These are phyloP conservation scores for Achaetomiella virescens DNA, from an alignment of 495 filamentous ascomycete species.

Conservation along the genomic window DNA sequence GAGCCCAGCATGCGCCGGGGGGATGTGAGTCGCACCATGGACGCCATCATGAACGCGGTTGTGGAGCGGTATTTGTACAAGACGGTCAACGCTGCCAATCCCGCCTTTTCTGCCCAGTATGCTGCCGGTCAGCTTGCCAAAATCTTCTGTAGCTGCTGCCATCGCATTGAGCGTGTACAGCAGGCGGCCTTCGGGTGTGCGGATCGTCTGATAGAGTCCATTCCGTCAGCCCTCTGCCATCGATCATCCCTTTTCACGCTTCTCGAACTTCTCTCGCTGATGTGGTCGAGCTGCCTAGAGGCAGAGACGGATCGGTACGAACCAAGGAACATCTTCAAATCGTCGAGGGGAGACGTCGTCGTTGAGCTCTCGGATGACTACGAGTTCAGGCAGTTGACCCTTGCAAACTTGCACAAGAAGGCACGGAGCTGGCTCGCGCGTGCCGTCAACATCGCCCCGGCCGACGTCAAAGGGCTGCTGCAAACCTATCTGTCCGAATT, in stretches of 20 bases:
- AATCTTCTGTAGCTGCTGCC: constrained; percentile 83
- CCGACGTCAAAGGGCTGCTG: constrained; percentile 91
- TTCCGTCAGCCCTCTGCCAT: constrained; percentile 87
- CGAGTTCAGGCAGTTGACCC: constrained; percentile 64
- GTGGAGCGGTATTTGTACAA: constrained; percentile 67
- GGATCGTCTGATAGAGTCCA: constrained; percentile 72
- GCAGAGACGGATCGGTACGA: constrained; percentile 91
- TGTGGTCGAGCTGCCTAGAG: constrained; percentile 93
- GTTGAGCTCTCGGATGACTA: constrained; percentile 93
- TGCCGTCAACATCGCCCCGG: constrained; percentile 76
- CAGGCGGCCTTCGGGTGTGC: constrained; percentile 73
- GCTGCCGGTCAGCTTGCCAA: constrained; percentile 79
- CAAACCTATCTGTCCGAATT: constrained; percentile 95
- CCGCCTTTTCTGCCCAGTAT: constrained; percentile 73
- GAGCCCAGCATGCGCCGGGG: constrained; percentile 76
- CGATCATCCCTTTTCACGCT: constrained; percentile 84
- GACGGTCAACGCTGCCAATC: constrained; percentile 60
- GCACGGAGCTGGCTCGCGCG: constrained; percentile 74
- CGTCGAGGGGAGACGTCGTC: constrained; percentile 63
- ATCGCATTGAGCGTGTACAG: constrained; percentile 84
- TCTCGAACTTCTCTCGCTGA: constrained; percentile 80
- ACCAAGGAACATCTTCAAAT: constrained; percentile 72
- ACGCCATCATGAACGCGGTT: constrained; percentile 66
- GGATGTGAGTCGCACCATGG: constrained; percentile 81
- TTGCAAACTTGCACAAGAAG: constrained; percentile 67